Percentiles rank a stretch among this genome's conserved stretches.
Evolutionary conservation across 2,329 filamentous ascomycete genomes (phyloP).

Genomic region (Chaetomiaceae sp.): DNA sequence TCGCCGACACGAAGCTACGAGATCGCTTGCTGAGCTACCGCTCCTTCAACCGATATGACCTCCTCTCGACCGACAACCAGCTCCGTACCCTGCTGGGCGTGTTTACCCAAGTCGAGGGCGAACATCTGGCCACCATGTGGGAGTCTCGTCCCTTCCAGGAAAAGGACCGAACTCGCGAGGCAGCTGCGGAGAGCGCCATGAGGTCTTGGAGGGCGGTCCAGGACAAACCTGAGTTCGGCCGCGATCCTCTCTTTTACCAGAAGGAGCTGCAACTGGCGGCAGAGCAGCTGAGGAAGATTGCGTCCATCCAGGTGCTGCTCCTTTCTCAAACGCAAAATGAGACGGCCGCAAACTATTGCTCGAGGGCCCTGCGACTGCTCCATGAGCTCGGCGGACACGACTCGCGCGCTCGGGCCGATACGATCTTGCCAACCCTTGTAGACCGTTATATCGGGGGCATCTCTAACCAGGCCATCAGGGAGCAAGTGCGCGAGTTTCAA

Average conservation of each 20-base stretch:
- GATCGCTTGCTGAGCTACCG: constrained; percentile 40
- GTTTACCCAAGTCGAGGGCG: constrained; percentile 52
- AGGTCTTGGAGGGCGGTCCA: constrained; percentile 44
- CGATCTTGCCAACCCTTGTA: constrained; percentile 31
- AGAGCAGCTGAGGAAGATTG: constrained; percentile 47
- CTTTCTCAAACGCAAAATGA: constrained; percentile 53
- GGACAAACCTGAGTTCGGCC: constrained; percentile 35
- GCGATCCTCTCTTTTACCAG: constrained; percentile 46
- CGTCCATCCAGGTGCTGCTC: constrained; percentile 48
- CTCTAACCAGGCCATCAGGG: constrained; percentile 40
- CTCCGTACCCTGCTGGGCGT: constrained; percentile 50
- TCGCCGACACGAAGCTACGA: constrained; percentile 44
- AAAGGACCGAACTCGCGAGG: constrained; percentile 32
- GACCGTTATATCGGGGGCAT: constrained; percentile 51
- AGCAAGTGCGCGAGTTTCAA: constrained; percentile 36
- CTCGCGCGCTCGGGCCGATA: constrained; percentile 18
- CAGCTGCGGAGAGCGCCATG: constrained; percentile 36
- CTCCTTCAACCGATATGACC: constrained; percentile 40
- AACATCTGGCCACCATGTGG: constrained; percentile 46
- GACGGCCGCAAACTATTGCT: constrained; percentile 45
- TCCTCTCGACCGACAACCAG: constrained; percentile 27
- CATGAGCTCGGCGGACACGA: constrained; percentile 31
- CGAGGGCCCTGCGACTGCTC: constrained; percentile 40
- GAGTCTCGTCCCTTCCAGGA: constrained; percentile 36
- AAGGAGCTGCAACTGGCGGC: constrained; percentile 47